A percentile compares a stretch with the other conserved stretches of the same genome.
Evolutionary conservation across 768 basidiomycete genomes (phyloP).

Genomic region (Agaricus subrufescens): DNA sequence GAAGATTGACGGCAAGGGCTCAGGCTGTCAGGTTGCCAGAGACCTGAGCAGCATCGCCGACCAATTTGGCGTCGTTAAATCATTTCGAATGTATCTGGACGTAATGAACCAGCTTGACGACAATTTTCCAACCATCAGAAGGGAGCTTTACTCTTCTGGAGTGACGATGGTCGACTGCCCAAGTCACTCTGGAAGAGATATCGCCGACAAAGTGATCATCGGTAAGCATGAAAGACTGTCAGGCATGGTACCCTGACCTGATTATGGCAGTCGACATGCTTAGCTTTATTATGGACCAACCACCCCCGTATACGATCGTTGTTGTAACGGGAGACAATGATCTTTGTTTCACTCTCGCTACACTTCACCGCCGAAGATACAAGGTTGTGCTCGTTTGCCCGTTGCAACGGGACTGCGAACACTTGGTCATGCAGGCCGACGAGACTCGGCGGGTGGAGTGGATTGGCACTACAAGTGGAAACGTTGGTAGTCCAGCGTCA

Average conservation of each 20-base stretch:
- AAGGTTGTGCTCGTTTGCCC: conserved; percentile 46
- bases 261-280: conserved; percentile 21
- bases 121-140: conserved; percentile 20
- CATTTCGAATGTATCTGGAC: conserved; percentile 53
- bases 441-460: conserved; percentile 37
- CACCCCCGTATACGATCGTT: conserved; percentile 41
- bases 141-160: conserved; percentile 45
- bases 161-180: conserved; percentile 37
- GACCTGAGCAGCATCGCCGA: conserved; percentile 41
- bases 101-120: conserved; percentile 22
- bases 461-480: conserved; percentile 10
- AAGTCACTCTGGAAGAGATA: conserved; percentile 30
- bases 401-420: conserved; percentile 30
- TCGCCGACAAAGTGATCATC: conserved; percentile 48
- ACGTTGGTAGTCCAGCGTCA: neutral
- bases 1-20: conserved; percentile 25
- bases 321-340: conserved; percentile 67
- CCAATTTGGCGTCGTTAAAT: conserved; percentile 39
- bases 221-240: conserved; percentile 22
- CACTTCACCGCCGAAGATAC: conserved; percentile 49
- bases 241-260: neutral
- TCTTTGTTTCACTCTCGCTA: conserved; percentile 57
- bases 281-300: conserved; percentile 43
- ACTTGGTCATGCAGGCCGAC: conserved; percentile 52
- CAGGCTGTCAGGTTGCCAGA: conserved; percentile 38